These are phyloP conservation scores for Oryza australiensis DNA, from an alignment of 176 grass and related monocot species.

Conservation along the genomic window DNA sequence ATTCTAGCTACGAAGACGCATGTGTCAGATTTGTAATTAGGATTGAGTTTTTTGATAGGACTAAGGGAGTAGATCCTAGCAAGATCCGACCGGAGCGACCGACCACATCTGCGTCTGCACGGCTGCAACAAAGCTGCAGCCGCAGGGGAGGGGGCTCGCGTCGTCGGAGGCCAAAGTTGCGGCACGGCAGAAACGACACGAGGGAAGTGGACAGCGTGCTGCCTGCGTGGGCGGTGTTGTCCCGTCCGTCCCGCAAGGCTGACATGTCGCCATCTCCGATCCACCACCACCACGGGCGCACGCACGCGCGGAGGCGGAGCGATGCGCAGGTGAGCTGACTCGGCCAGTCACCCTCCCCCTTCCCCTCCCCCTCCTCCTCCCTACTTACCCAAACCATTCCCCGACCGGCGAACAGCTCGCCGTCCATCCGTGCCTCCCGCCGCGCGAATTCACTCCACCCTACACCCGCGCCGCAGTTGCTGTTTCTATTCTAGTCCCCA, in stretches of 20 bases:
- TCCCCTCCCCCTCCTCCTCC: neutral
- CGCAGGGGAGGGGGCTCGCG: neutral
- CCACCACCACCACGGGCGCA: neutral
- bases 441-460: neutral
- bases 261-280: constrained; percentile 28
- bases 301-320: neutral
- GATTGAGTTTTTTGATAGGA: too few species aligned
- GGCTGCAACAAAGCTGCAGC: neutral
- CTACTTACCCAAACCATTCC: neutral
- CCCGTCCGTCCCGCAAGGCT: neutral
- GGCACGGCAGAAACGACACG: neutral
- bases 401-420: neutral
- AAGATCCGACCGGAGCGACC: neutral
- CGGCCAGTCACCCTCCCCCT: neutral
- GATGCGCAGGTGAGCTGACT: neutral
- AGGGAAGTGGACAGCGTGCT: neutral
- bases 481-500: neutral
- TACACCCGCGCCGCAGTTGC: neutral
- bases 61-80: too few species aligned
- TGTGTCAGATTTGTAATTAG: too few species aligned
- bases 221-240: neutral
- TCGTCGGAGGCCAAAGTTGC: neutral
- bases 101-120: neutral
- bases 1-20: too few species aligned
- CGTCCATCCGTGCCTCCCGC: neutral